Evolutionary conservation across 1,284 basidiomycete genomes (phyloP).

Genomic region (Fomitopsis betulina): DNA sequence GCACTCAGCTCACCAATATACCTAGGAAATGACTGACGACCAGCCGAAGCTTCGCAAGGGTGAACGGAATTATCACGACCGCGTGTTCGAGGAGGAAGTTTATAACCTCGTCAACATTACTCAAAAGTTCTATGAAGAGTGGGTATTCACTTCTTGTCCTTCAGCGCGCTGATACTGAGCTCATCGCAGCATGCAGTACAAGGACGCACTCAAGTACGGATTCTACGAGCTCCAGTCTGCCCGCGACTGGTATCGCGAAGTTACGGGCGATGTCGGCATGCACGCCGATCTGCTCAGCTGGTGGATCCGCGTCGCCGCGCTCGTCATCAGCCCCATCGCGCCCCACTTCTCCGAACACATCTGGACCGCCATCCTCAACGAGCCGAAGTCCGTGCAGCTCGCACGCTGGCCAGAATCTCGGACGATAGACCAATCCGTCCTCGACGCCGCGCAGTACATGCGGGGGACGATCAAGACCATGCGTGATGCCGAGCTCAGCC

Average conservation of each 20-base stretch:
- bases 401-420: conserved; percentile 73
- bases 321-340: conserved; percentile 86
- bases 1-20: not conserved
- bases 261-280: conserved; percentile 88
- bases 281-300: conserved; percentile 74
- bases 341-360: conserved; percentile 96
- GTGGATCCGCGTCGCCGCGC: conserved; percentile 81
- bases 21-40: conserved; percentile 72
- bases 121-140: conserved; percentile 78
- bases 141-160: conserved; percentile 27
- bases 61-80: conserved; percentile 74
- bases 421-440: conserved; percentile 53
- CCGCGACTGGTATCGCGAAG: conserved; percentile 96
- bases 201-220: conserved; percentile 92
- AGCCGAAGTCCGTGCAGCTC: conserved; percentile 74
- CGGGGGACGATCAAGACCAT: conserved; percentile 83
- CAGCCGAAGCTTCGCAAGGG: conserved; percentile 70
- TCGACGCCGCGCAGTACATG: conserved; percentile 83
- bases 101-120: conserved; percentile 81
- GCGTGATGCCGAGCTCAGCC: conserved; percentile 80
- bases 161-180: not conserved
- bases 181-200: conserved; percentile 78
- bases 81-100: conserved; percentile 90
- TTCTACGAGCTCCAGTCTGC: conserved; percentile 95
- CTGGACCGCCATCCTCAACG: conserved; percentile 75